Conservation (phyloP, 2,329 filamentous ascomycete species). For the Dactylellina cionopaga region DNA sequence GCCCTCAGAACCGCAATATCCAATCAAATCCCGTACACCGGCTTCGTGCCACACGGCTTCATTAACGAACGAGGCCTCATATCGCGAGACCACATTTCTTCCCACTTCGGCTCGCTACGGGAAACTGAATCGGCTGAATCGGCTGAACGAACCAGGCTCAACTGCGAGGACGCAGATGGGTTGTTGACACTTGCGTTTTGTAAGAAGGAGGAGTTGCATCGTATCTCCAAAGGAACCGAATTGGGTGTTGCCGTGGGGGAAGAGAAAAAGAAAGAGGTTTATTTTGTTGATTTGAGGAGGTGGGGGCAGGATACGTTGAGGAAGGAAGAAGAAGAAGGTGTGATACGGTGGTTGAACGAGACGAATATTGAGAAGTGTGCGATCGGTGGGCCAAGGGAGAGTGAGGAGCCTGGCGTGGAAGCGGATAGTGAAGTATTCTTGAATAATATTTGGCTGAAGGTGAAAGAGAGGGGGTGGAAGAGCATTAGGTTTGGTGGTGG, state of each 20-base stretch:
- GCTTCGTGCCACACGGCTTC: constrained; percentile 45
- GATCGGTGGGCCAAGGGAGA: constrained; percentile 46
- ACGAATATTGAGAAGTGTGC: constrained; percentile 37
- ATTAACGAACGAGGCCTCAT: constrained; percentile 43
- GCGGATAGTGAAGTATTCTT: constrained; percentile 35
- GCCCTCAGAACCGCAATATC: constrained; percentile 36
- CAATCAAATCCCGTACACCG: constrained; percentile 33
- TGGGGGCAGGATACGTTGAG: constrained; percentile 9
- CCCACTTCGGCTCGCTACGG: constrained; percentile 23
- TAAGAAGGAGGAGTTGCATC: constrained; percentile 10
- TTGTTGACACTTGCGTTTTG: constrained; percentile 43
- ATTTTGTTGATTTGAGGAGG: constrained; percentile 40
- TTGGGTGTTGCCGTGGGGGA: constrained; percentile 17
- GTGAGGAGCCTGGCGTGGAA: constrained; percentile 40
- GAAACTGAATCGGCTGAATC: constrained; percentile 22
- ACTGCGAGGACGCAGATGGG: constrained; percentile 38
- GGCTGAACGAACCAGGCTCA: constrained; percentile 34
- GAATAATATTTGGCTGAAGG: constrained; percentile 28
- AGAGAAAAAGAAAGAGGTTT: constrained; percentile 22
- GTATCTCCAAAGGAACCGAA: constrained; percentile 26
- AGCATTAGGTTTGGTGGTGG: constrained; percentile 27
- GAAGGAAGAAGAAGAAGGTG: constrained; percentile 27
- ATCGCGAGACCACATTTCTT: constrained; percentile 24
- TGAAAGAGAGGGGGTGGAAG: constrained; percentile 41
- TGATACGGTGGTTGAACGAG: constrained; percentile 40